Evolutionary conservation across 345 rosid genomes (phyloP), one percentile per base, ranked within the genome.

Genomic region (Cardamine resedifolia): DNA sequence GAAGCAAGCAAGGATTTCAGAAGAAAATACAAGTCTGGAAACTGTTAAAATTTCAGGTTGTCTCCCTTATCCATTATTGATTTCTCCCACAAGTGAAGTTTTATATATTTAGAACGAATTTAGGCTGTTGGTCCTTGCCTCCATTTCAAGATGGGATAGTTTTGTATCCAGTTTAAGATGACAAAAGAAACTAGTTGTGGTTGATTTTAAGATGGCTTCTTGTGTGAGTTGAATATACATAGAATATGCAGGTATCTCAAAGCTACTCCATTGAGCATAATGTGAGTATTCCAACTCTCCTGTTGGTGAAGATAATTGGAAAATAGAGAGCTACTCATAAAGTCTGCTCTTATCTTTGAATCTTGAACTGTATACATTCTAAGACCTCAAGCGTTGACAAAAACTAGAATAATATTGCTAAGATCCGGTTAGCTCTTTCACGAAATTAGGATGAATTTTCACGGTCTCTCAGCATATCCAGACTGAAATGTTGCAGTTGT

Each of bases 21-120:
- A 89, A 73, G 98, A 94, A 73, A 94, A 94, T 75, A 75, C 50
- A 78, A 83, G 98, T 66, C 71, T 94, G 51, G 89, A 86, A 78
- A 78, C 85, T 74, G 91, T 89, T 75, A 88, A 86, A 83, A 83
- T 91, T 66, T 86, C 97, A 83, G 98, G 97, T 94, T 58, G 21
- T 64, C 33, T 56, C 11, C 23, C 4, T 48, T 3, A 24, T 50
- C 57, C 31, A 38, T 14, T 38, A 14, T 4, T 41, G 45, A 41
- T n/a, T n/a, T n/a, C n/a, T n/a, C n/a, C n/a, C n/a, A n/a, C n/a
- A n/a, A n/a, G n/a, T n/a, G n/a, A n/a, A n/a, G n/a, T n/a, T n/a
- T n/a, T n/a, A n/a, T n/a, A n/a, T n/a, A n/a, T n/a, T n/a, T n/a
- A n/a, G n/a, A n/a, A n/a, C n/a, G n/a, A n/a, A n/a, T n/a, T n/a